phyloP scores from a whole-genome alignment of 176 grass and related monocot genomes.

The Oryza australiensis region DNA sequence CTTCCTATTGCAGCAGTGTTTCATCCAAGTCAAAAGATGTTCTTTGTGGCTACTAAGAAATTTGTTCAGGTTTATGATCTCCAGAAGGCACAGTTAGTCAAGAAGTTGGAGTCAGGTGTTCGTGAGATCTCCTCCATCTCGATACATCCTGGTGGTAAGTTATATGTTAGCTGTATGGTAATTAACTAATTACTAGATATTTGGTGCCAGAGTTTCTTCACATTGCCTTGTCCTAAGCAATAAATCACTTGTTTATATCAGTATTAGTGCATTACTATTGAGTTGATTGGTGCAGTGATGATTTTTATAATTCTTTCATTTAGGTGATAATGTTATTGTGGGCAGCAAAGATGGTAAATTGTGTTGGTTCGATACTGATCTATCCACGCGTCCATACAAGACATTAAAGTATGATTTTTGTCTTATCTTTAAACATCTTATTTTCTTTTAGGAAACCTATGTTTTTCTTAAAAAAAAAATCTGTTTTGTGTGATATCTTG shows the following conservation, averaged over 20 bases:
- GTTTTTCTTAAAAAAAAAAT: not conserved
- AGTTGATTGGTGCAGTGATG: not conserved
- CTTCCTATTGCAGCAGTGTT: slow-evolving; percentile 85
- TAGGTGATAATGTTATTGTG: slow-evolving; percentile 96
- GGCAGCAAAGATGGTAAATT: slow-evolving; percentile 97
- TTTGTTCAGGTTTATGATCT: slow-evolving; percentile 96
- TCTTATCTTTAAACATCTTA: slow-evolving; percentile 11
- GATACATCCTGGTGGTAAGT: slow-evolving; percentile 85
- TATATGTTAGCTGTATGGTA: slow-evolving; percentile 1
- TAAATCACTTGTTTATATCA: not conserved
- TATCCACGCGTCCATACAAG: slow-evolving; percentile 79
- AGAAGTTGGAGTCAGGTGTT: slow-evolving; percentile 88
- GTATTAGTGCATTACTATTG: not conserved
- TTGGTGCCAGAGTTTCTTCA: not conserved
- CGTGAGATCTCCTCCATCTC: slow-evolving; percentile 88
- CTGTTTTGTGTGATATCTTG: not conserved
- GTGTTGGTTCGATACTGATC: slow-evolving; percentile 97
- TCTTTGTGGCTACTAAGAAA: slow-evolving; percentile 95
- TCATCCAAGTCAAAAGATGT: slow-evolving; percentile 83
- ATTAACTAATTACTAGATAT: not conserved
- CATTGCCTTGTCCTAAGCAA: not conserved
- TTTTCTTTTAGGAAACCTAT: not conserved
- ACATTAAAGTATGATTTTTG: slow-evolving; percentile 65
- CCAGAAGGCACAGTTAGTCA: slow-evolving; percentile 65
- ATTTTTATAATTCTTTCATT: slow-evolving; percentile 22